Conservation (phyloP, 2,329 filamentous ascomycete species). For the Monosporascus sp. region DNA sequence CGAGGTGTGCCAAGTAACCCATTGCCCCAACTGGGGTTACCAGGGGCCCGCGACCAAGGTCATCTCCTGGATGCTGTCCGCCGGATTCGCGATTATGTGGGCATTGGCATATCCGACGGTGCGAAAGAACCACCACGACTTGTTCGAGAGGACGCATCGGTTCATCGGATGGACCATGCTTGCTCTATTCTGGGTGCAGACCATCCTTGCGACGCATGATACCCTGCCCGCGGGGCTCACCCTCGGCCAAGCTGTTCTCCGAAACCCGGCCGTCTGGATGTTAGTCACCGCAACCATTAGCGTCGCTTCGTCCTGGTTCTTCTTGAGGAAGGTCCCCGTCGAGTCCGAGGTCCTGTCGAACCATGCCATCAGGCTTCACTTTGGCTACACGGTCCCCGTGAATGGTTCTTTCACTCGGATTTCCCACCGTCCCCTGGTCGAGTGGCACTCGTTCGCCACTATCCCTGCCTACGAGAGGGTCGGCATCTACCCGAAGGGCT, state of each 20-base stretch:
- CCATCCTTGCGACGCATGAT: constrained; percentile 48
- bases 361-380: constrained; percentile 67
- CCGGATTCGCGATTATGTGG: constrained; percentile 53
- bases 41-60: constrained; percentile 37
- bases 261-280: constrained; percentile 57
- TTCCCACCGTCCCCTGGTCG: constrained; percentile 56
- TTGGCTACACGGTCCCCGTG: constrained; percentile 56
- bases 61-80: constrained; percentile 52
- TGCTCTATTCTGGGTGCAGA: constrained; percentile 59
- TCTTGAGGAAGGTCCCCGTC: constrained; percentile 63
- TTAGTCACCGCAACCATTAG: constrained; percentile 57
- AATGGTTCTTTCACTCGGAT: constrained; percentile 54
- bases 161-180: constrained; percentile 68
- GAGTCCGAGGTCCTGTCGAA: constrained; percentile 61
- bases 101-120: constrained; percentile 57
- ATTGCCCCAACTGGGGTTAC: constrained; percentile 4
- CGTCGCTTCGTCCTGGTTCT: constrained; percentile 67
- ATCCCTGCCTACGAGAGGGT: constrained; percentile 50
- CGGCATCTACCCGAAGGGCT: constrained; percentile 40
- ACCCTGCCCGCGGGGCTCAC: constrained; percentile 19
- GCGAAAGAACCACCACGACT: constrained; percentile 43
- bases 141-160: constrained; percentile 66
- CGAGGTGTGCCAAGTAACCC: constrained; percentile 6
- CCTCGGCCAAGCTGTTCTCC: constrained; percentile 31
- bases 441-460: constrained; percentile 74